These are phyloP conservation scores for Pyrenophora seminiperda DNA, from an alignment of 2,329 filamentous ascomycete species.

Conservation along the genomic window DNA sequence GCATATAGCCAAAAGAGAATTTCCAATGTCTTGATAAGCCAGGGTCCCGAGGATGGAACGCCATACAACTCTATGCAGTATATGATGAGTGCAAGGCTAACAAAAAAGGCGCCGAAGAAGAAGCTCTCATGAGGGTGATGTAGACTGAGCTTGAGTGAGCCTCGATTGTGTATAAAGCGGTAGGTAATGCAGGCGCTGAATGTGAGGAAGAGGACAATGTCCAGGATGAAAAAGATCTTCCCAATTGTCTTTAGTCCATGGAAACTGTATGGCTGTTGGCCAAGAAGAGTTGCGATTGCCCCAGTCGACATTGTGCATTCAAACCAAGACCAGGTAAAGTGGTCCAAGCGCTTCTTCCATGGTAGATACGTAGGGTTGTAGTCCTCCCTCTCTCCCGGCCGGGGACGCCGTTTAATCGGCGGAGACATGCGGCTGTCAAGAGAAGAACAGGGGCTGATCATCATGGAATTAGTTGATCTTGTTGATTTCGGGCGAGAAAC, in stretches of 20 bases:
- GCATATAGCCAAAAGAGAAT: constrained; percentile 74
- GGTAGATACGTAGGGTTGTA: constrained; percentile 16
- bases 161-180: constrained; percentile 60
- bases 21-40: constrained; percentile 63
- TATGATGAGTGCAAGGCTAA: constrained; percentile 57
- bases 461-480: neutral
- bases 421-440: constrained; percentile 10
- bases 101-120: constrained; percentile 73
- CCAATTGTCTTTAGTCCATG: constrained; percentile 67
- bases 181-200: constrained; percentile 64
- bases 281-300: constrained; percentile 67
- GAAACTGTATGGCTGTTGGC: constrained; percentile 64
- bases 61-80: constrained; percentile 62
- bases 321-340: constrained; percentile 65
- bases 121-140: constrained; percentile 70
- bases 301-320: constrained; percentile 76
- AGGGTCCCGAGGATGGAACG: constrained; percentile 60
- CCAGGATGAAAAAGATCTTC: constrained; percentile 68
- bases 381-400: constrained; percentile 8
- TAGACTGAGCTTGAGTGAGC: constrained; percentile 59
- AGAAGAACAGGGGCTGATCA: neutral
- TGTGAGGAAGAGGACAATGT: constrained; percentile 66
- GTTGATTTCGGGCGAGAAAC: neutral
- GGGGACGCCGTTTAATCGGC: constrained; percentile 10
- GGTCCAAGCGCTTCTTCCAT: constrained; percentile 29